Conservation (phyloP, 2,329 filamentous ascomycete species). For the Chaetomium olivaceum region DNA sequence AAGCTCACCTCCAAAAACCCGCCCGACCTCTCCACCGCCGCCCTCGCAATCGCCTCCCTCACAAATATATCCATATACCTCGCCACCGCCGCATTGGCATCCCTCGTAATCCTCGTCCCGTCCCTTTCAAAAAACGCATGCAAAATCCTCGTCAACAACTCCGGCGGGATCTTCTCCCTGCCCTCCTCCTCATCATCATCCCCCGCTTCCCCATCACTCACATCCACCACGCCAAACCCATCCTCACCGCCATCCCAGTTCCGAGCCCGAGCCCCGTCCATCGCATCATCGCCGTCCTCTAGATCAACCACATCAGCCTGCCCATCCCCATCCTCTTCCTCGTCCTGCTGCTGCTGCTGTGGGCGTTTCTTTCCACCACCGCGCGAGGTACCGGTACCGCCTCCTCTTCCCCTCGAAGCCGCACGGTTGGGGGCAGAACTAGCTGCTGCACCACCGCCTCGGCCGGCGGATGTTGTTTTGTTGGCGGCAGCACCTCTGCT, state of each 20-base stretch:
- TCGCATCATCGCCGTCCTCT: conserved; percentile 6
- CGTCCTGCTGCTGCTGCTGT: conserved; percentile 11
- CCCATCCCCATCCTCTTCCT: conserved; percentile 24
- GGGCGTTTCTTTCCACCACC: conserved; percentile 2
- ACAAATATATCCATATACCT: conserved; percentile 93
- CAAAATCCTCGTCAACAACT: conserved; percentile 73
- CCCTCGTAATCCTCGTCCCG: conserved; percentile 70
- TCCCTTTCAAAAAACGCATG: conserved; percentile 76
- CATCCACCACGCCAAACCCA: conserved; percentile 19
- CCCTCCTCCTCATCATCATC: conserved; percentile 31
- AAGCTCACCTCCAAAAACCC: conserved; percentile 71
- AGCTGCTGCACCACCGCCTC: background rate
- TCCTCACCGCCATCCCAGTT: conserved; percentile 10
- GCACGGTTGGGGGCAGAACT: background rate
- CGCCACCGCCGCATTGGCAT: conserved; percentile 73
- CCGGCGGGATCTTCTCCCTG: conserved; percentile 62
- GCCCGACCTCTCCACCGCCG: conserved; percentile 67
- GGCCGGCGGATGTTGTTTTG: background rate
- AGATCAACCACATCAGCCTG: background rate
- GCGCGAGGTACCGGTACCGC: background rate
- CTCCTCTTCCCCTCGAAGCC: background rate
- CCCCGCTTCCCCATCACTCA: conserved; percentile 29
- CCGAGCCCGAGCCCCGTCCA: background rate
- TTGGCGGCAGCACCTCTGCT: background rate
- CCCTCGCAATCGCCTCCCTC: conserved; percentile 80